Evolutionary conservation across 2,329 filamentous ascomycete genomes (phyloP), one percentile per base, ranked within the genome.

Genomic region (Pyricularia sp.): DNA sequence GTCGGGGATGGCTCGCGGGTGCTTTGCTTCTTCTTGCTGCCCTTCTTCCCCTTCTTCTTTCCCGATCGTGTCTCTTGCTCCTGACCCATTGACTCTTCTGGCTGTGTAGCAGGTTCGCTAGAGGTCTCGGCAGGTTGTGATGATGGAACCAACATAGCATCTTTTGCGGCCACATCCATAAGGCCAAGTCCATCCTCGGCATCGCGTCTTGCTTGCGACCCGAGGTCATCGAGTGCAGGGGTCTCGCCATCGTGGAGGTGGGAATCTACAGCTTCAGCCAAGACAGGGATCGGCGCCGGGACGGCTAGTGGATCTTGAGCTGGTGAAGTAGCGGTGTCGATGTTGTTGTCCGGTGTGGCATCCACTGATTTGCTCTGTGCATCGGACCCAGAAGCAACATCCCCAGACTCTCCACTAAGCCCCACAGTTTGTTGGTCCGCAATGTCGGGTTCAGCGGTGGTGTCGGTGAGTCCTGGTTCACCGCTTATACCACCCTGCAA

Each of bases 31-130:
- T 70, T 70, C 49, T 67, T 66, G 66, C 19, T 26, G 61, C 7
- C 61, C 33, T 72, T 69, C 66, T 68, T 68, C 59, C 66, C 69
- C 69, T 75, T 73, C 69, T 75, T 73, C 69, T 75, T 71, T 66
- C 68, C 67, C 61, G 68, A 62, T 62, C 66, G 66, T 44, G 66
- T 53, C 67, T 72, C 70, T 60, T 71, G 69, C 62, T 67, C 68
- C 69, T 67, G 69, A 62, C 72, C 71, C 35, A 70, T 68, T 59
- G 69, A 66, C 65, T 73, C 68, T 49, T 60, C 65, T 40, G 66
- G 53, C 40, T 66, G 67, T 19, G 40, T 24, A 28, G 26, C 6
- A 28, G 22, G 22, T 19, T 12, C 24, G 13, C 26, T 59, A 19
- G 55, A 28, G 55, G 24, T 59, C 24, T 59, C 55, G 24, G 30